Evolutionary conservation across 768 basidiomycete genomes (phyloP), one percentile per base, ranked within the genome.

Genomic region (Mycena albidolilacea): DNA sequence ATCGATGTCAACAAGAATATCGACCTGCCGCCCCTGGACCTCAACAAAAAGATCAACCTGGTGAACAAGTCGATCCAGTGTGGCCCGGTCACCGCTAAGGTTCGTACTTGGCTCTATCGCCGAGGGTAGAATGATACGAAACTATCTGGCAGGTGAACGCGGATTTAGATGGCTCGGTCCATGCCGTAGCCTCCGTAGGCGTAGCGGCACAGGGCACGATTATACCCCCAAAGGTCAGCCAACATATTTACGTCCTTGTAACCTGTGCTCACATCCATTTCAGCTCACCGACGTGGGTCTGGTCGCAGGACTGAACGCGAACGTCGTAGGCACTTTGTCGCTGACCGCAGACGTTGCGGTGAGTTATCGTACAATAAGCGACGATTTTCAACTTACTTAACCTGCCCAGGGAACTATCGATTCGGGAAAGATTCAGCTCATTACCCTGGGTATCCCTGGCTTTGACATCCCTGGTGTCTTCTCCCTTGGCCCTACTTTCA

Each of bases 391-490:
- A 41, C 3, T 46, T 39, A 41, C 61, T 21, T 14, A 30, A 11
- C 7, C 38, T 30, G 7, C 35, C 15, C 59, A 85, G 82, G 84
- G 86, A 0, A 78, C 80, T 0, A 70, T 88, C 19, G 85, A 87
- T 72, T 84, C 87, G 0, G 88, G 86, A 5, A 83, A 82, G 52
- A 79, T 87, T 64, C 76, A 78, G 17, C 75, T 90, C 14, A 81
- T 87, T 50, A 77, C 83, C 61, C 72, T 85, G 41, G 85, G 85
- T 1, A 80, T 90, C 67, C 87, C 87, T 1, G 73, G 87, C 8
- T 81, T 89, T 19, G 84, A 86, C 74, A 84, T 90, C 78, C 87
- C 88, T 54, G 87, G 88, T 5, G 82, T 90, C 60, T 74, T 90
- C 43, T 82, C 82, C 14, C 74, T 90, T 37, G 89, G 88, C 0